These are phyloP conservation scores for Rhizopogon sp. DNA, from an alignment of 768 basidiomycete genomes.

Conservation along the genomic window DNA sequence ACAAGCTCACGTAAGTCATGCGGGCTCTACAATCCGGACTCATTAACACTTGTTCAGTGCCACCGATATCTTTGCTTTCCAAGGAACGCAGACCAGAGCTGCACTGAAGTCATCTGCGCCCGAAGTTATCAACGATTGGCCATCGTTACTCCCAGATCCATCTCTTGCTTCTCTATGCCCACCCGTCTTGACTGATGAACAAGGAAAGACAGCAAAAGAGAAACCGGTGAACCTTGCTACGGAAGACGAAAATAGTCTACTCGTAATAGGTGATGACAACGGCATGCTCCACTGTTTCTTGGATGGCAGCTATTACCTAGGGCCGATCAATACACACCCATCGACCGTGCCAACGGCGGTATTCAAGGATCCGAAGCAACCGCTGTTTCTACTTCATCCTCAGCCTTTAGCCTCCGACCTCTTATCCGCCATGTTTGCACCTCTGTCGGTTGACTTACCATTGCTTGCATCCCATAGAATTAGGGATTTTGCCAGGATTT, in stretches of 20 bases:
- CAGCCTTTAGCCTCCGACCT: slow-evolving; percentile 22
- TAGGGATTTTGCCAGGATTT: slow-evolving; percentile 67
- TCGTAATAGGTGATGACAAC: slow-evolving; percentile 52
- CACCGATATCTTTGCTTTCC: slow-evolving; percentile 77
- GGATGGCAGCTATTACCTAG: slow-evolving; percentile 74
- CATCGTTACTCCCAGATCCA: slow-evolving; percentile 54
- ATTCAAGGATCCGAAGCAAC: slow-evolving; percentile 40
- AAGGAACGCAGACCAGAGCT: slow-evolving; percentile 55
- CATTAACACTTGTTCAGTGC: slow-evolving; percentile 41
- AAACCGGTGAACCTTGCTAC: slow-evolving; percentile 37
- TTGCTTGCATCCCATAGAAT: slow-evolving; percentile 50
- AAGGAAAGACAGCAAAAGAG: slow-evolving; percentile 21
- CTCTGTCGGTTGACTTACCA: slow-evolving; percentile 48
- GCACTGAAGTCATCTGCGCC: slow-evolving; percentile 44
- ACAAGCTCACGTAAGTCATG: slow-evolving; percentile 55
- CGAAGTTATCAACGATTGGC: slow-evolving; percentile 63
- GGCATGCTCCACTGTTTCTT: slow-evolving; percentile 64
- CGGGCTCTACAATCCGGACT: slow-evolving; percentile 1
- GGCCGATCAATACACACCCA: slow-evolving; percentile 34
- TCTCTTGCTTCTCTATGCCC: slow-evolving; percentile 45
- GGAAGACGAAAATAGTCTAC: slow-evolving; percentile 58
- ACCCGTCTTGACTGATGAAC: slow-evolving; percentile 29
- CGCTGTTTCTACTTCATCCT: slow-evolving; percentile 48
- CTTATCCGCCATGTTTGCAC: slow-evolving; percentile 27
- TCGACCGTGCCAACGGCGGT: slow-evolving; percentile 10